phyloP scores from a whole-genome alignment of 768 basidiomycete genomes.

The Amylocystis lapponica region DNA sequence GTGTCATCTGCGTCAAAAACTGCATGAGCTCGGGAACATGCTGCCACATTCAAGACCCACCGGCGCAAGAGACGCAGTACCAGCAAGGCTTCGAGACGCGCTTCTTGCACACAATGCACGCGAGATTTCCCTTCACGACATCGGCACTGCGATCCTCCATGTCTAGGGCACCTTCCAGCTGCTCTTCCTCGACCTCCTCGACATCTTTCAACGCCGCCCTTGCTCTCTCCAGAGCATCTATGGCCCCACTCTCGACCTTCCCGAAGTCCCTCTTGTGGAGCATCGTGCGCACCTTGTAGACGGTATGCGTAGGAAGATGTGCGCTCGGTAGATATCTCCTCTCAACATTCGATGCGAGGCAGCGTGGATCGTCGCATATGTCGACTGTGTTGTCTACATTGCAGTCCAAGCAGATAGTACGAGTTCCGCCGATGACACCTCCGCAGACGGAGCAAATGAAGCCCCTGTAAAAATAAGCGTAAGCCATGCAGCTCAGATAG shows the following conservation, averaged over 20 bases:
- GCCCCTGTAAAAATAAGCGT: conserved; percentile 5
- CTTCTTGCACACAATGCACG: conserved; percentile 18
- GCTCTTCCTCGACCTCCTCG: conserved; percentile 4
- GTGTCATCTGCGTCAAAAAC: conserved; percentile 5
- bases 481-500: neutral
- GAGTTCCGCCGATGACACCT: conserved; percentile 21
- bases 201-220: conserved; percentile 4
- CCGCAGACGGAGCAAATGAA: conserved; percentile 21
- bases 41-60: neutral
- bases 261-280: conserved; percentile 11
- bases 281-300: conserved; percentile 23
- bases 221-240: conserved; percentile 15
- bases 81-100: conserved; percentile 22
- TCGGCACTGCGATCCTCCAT: neutral
- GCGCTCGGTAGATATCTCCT: conserved; percentile 10
- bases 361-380: conserved; percentile 23
- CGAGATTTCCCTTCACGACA: conserved; percentile 4
- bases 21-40: neutral
- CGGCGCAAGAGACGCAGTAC: conserved; percentile 26
- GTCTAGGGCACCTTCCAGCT: neutral
- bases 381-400: conserved; percentile 21
- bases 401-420: conserved; percentile 29
- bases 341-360: conserved; percentile 13
- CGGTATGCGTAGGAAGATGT: conserved; percentile 26
- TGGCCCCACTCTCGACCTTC: conserved; percentile 17